Base-by-base conservation (phyloP, 177 flowering plant species). In the Vitis hybrid region DNA sequence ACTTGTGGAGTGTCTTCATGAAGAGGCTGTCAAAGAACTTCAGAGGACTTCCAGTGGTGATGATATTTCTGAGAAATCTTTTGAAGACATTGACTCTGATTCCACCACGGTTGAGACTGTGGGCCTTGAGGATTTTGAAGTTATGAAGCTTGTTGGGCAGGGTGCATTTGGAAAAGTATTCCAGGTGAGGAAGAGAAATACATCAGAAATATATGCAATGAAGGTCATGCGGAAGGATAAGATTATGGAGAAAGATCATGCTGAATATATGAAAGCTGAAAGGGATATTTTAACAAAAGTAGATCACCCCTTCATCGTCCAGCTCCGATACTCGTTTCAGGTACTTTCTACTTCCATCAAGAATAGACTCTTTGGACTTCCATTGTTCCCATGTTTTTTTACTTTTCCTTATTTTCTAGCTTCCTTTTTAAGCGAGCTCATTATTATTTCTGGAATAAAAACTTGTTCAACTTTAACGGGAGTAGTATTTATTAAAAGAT, bases 211-310 rank as follows among this genome's bases (percentile, higher is more conserved):
- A 64, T 94, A 87, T 77, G 99, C 99, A 70, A 94, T 94, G 99
- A 94, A 94, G 80, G 99, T 94, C 26, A 89, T 94, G 93, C 80
- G 98, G 63, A 94, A 94, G 77, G 99, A 94, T 80, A 91, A 80
- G 82, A 89, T 94, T 17, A 73, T 94, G 88, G 94, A 94, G 83
- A 88, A 92, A 79, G 86, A 94, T 75, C 98, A 92, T 72, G 91
- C 86, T 21, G 94, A 86, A 62, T 92, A 94, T 81, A 94, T 89
- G 98, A 90, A 85, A 83, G 91, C 91, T 54, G 98, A 93, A 81
- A 87, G 97, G 80, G 93, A 93, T 72, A 90, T 93, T 72, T 76
- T 93, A 63, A 92, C 97, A 62, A 87, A 88, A 79, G 64, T 90
- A 2, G 94, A 86, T 60, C 97, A 94, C 70, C 93, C 98, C 56